Percentiles rank a stretch among this genome's conserved stretches.
phyloP scores from a whole-genome alignment of 805 yeast species.

The Teunomyces aglyptinius region DNA sequence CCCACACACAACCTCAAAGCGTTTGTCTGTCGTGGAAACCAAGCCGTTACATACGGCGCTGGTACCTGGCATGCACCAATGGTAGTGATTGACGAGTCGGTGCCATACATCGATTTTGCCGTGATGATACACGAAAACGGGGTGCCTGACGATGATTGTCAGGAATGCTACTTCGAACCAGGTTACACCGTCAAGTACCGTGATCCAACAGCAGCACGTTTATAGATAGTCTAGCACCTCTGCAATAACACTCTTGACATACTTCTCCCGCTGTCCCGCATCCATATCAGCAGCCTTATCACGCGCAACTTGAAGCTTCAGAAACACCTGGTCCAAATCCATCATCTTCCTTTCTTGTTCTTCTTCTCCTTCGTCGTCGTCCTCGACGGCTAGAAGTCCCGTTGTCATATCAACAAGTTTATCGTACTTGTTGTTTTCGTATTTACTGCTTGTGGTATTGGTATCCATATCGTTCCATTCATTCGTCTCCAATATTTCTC shows the following conservation, averaged over 20 bases:
- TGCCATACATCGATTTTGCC: conserved; percentile 66
- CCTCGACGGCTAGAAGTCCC: conserved; percentile 18
- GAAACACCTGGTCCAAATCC: conserved; percentile 31
- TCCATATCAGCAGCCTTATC: conserved; percentile 22
- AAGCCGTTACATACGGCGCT: conserved; percentile 83
- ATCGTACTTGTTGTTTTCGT: conserved; percentile 20
- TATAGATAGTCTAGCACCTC: conserved; percentile 40
- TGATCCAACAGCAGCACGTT: conserved; percentile 6
- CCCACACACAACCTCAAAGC: conserved; percentile 71
- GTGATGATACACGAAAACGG: conserved; percentile 88
- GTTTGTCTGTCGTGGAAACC: conserved; percentile 75
- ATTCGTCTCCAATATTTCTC: conserved; percentile 48
- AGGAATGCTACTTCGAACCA: conserved; percentile 71
- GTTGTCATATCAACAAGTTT: conserved; percentile 25
- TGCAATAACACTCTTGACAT: conserved; percentile 35
- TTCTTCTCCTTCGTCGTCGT: conserved; percentile 7
- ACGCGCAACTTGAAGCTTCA: conserved; percentile 36
- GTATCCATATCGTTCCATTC: conserved; percentile 40
- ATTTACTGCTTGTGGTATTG: conserved; percentile 10
- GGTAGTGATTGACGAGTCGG: conserved; percentile 69
- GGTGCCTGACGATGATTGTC: conserved; percentile 73
- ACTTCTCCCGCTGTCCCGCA: conserved; percentile 26
- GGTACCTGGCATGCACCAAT: conserved; percentile 97
- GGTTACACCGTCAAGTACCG: conserved; percentile 42
- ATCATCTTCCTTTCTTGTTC: conserved; percentile 8